Evolutionary conservation across 2,329 filamentous ascomycete species (phyloP).

Genomic region (Fusarium longipes): DNA sequence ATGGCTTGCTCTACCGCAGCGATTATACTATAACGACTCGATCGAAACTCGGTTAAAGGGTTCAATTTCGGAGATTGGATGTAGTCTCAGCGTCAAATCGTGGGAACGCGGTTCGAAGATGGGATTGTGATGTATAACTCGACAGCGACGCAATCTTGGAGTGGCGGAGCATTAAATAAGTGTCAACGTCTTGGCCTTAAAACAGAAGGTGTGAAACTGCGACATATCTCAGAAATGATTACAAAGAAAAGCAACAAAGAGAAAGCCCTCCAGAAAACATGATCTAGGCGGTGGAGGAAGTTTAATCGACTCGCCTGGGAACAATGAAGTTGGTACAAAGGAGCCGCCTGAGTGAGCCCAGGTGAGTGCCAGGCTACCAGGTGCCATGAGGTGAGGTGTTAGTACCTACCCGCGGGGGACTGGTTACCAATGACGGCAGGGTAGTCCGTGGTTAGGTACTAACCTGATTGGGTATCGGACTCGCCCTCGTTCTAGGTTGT

Average conservation of each 20-base stretch:
- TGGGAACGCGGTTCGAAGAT: constrained; percentile 3
- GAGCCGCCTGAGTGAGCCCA: constrained; percentile 34
- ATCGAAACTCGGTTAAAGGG: constrained; percentile 16
- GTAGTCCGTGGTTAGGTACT: background rate
- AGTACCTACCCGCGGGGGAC: constrained; percentile 38
- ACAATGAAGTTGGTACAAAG: constrained; percentile 36
- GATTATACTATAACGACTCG: constrained; percentile 29
- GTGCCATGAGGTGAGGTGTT: constrained; percentile 28
- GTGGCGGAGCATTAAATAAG: constrained; percentile 34
- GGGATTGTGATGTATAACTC: constrained; percentile 20
- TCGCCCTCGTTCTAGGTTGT: no score
- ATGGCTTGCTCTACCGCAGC: constrained; percentile 11
- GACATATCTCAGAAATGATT: constrained; percentile 29
- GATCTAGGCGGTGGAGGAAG: constrained; percentile 9
- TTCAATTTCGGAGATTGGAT: constrained; percentile 3
- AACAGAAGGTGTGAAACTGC: constrained; percentile 18
- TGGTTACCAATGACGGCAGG: constrained; percentile 7
- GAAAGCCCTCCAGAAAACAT: constrained; percentile 20
- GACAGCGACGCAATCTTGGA: constrained; percentile 20
- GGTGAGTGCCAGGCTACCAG: constrained; percentile 20
- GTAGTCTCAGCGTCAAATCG: background rate
- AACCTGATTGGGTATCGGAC: constrained; percentile 3
- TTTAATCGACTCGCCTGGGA: background rate
- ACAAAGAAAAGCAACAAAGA: constrained; percentile 24
- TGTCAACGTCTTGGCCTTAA: constrained; percentile 32